phyloP scores from a whole-genome alignment of 108 stramenopile genomes.

The Seminavis robusta region DNA sequence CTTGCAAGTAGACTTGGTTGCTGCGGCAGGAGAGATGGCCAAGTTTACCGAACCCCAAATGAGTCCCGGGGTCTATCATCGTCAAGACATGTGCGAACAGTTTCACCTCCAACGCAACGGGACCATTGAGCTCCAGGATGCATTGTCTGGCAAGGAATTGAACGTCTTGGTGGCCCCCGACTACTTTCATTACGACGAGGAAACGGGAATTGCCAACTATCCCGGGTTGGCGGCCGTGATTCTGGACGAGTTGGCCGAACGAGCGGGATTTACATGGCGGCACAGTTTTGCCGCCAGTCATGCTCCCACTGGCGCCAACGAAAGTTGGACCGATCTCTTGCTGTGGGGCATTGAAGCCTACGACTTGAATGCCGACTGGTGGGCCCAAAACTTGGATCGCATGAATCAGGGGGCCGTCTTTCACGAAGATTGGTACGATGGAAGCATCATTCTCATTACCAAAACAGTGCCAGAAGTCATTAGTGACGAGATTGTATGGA shows the following conservation, averaged over 20 bases:
- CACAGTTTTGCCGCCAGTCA: conserved; percentile 12
- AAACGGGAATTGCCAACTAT: no score
- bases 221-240: conserved; percentile 16
- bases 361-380: conserved; percentile 18
- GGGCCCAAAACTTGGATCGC: conserved; percentile 12
- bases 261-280: conserved; percentile 42
- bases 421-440: conserved; percentile 24
- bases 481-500: conserved; percentile 12
- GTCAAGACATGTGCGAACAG: background rate
- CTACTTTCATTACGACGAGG: background rate
- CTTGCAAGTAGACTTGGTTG: no score
- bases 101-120: background rate
- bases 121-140: background rate
- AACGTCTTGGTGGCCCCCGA: background rate
- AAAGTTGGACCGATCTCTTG: conserved; percentile 18
- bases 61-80: background rate
- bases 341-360: conserved; percentile 24
- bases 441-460: conserved; percentile 30
- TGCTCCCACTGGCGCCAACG: background rate
- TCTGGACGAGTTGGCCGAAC: conserved; percentile 35
- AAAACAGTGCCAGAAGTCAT: background rate
- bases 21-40: no score
- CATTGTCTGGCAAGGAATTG: background rate
- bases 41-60: no score
- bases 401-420: conserved; percentile 24